Base-by-base conservation (phyloP, 495 filamentous ascomycete species). In the Cercophora scortea region DNA sequence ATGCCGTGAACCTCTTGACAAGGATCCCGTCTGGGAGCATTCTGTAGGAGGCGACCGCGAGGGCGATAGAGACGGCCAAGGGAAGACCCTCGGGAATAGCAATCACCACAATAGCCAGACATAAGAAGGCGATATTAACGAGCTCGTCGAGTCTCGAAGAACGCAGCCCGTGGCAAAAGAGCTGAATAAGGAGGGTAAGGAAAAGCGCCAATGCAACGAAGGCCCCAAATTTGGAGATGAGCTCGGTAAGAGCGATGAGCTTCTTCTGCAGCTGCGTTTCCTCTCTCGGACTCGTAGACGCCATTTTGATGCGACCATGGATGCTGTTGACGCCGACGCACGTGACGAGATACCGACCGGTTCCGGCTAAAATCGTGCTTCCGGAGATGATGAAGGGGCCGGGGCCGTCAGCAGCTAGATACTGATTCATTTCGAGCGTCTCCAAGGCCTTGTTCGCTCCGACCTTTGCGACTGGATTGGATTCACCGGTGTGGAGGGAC, bases 331-430 rank as follows among this genome's bases (percentile, higher is more conserved):
- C 74, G 41, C 88, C 88, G 41, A 84, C 81, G 15, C 83, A 79
- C 3, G 88, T 91, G 52, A 89, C 85, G 52, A 93, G 62, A 60
- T 89, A 91, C 8, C 79, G 82, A 7, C 88, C 88, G n/a, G 88
- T 73, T 34, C 88, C 88, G 64, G 90, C 87, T 4, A 86, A 80
- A 8, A 93, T 82, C 63, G 89, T 92, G 2, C 79, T 79, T 32
- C 88, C 88, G 13, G 88, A 91, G 18, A 93, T 76, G 50, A 93
- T 90, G 66, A 93, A 93, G 8, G 86, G 86, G 55, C 92, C 88
- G 7, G 86, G 86, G 55, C 92, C 88, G 61, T 84, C 67, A 18
- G 50, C 43, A 18, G 60, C 61, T 13, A 80, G 52, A 45, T 64
- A 70, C 41, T 82, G 71, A 42, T 82, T 72, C 8, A 78, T 65